A percentile compares a stretch with the other conserved stretches of the same genome.
These are phyloP conservation scores for Arabidopsis thaliana DNA, from an alignment of 345 rosid species.

Conservation along the genomic window DNA sequence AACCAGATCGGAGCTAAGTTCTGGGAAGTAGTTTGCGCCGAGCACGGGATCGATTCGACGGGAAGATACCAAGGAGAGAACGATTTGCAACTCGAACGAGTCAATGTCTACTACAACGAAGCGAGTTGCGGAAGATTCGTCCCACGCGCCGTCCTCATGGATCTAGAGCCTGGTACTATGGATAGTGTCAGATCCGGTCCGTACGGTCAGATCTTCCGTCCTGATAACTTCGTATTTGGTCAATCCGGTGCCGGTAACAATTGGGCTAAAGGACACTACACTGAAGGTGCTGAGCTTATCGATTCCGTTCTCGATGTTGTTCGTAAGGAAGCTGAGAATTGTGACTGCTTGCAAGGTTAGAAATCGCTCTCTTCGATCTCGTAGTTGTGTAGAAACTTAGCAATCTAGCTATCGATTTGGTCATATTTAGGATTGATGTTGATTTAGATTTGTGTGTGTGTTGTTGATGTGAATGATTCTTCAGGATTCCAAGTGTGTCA, in stretches of 20 bases:
- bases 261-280: constrained; percentile 50
- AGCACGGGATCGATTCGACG: constrained; percentile 76
- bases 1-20: constrained; percentile 77
- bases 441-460: not conserved
- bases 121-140: constrained; percentile 76
- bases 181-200: constrained; percentile 79
- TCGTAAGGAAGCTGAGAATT: constrained; percentile 46
- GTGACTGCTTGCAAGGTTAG: constrained; percentile 48
- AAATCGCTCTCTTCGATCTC: not conserved
- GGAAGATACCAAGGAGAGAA: constrained; percentile 66
- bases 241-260: constrained; percentile 47
- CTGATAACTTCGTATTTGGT: constrained; percentile 47
- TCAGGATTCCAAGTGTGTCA: constrained; percentile 77
- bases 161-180: constrained; percentile 86
- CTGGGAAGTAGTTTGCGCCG: constrained; percentile 51
- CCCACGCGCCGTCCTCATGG: constrained; percentile 77
- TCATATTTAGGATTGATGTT: too few relatives aligned
- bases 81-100: constrained; percentile 74
- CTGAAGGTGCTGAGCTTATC: constrained; percentile 47
- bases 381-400: not conserved
- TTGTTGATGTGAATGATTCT: constrained; percentile 29
- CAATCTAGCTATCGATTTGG: too few relatives aligned
- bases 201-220: constrained; percentile 57
- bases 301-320: constrained; percentile 49
- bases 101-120: constrained; percentile 79